Evolutionary conservation across 106 monocot species (phyloP).

Genomic region (Apostasia shenzhenica): DNA sequence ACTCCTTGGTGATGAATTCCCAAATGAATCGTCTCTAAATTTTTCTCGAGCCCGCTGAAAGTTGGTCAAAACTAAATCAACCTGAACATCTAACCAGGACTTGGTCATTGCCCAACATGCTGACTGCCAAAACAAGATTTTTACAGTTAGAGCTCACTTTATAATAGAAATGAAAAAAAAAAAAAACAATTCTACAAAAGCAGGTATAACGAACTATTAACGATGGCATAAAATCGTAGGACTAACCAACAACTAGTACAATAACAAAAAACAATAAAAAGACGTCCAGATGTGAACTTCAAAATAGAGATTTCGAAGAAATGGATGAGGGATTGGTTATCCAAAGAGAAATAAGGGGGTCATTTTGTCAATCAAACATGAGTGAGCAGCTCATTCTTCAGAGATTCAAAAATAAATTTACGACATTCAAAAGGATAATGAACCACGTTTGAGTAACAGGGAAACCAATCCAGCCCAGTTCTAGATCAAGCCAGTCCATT

Average conservation of each 20-base stretch:
- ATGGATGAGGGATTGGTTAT: too few relatives aligned
- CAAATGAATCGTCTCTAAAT: conserved; percentile 44
- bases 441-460: too few relatives aligned
- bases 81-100: conserved; percentile 91
- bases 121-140: conserved; percentile 34
- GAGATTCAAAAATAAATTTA: too few relatives aligned
- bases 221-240: not conserved
- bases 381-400: too few relatives aligned
- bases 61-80: conserved; percentile 51
- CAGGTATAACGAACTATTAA: not conserved
- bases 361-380: too few relatives aligned
- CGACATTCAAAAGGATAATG: too few relatives aligned
- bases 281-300: too few relatives aligned
- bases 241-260: not conserved
- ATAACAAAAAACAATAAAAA: not conserved
- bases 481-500: too few relatives aligned
- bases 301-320: too few relatives aligned
- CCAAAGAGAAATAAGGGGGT: too few relatives aligned
- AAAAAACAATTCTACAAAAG: not conserved
- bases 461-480: too few relatives aligned
- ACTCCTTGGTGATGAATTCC: conserved; percentile 21
- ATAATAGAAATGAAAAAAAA: not conserved
- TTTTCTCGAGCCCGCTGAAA: conserved; percentile 49
- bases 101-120: conserved; percentile 98
- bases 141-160: too few relatives aligned